Percentiles rank a stretch among this genome's conserved stretches.
Evolutionary conservation across 768 basidiomycete species (phyloP).

Genomic region (Termitomyces sp.): DNA sequence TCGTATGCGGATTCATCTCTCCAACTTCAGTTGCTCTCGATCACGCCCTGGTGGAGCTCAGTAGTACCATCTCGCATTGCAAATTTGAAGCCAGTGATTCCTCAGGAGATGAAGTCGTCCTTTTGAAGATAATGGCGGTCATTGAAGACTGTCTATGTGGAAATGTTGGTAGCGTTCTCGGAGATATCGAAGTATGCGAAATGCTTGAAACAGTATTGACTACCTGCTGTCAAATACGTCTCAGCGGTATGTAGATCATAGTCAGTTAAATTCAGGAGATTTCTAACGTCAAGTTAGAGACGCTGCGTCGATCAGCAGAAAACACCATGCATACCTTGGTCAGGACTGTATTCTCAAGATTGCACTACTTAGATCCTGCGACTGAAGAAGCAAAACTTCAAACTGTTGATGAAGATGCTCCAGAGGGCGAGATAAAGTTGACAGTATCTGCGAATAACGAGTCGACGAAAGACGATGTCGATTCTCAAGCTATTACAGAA

Average conservation of each 20-base stretch:
- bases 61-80: conserved; percentile 89
- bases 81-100: conserved; percentile 98
- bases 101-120: conserved; percentile 95
- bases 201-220: conserved; percentile 97
- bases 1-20: conserved; percentile 72
- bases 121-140: conserved; percentile 87
- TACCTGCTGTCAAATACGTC: conserved; percentile 93
- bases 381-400: conserved; percentile 66
- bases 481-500: conserved; percentile 14
- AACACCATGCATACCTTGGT: conserved; percentile 87
- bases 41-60: conserved; percentile 74
- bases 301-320: conserved; percentile 83
- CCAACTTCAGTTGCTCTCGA: conserved; percentile 54
- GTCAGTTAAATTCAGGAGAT: not conserved
- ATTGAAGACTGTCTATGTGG: conserved; percentile 82
- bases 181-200: conserved; percentile 95
- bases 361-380: conserved; percentile 63
- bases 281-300: conserved; percentile 48
- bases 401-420: conserved; percentile 45
- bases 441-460: conserved; percentile 5
- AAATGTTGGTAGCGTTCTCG: conserved; percentile 65
- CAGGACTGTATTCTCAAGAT: conserved; percentile 72
- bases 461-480: conserved; percentile 31
- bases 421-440: conserved; percentile 19
- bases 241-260: conserved; percentile 71